These are phyloP conservation scores for Wakefieldia striispora DNA, from an alignment of 768 basidiomycete species.

Conservation along the genomic window DNA sequence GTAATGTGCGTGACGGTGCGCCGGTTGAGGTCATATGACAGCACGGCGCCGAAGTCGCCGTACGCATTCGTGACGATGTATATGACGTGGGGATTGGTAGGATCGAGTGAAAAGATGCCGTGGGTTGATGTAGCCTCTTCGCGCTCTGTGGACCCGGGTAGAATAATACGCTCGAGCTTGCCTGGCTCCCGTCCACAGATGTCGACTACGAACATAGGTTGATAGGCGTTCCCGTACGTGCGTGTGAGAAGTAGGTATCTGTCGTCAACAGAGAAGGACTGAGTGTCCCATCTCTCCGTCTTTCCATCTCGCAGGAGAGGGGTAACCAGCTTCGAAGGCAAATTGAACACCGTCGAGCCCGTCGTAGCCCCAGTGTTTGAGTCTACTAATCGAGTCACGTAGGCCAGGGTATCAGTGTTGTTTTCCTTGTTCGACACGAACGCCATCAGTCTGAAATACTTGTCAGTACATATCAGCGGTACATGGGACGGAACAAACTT, in stretches of 20 bases:
- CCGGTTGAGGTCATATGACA: slow-evolving; percentile 33
- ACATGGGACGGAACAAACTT: slow-evolving; percentile 24
- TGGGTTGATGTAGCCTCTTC: slow-evolving; percentile 23
- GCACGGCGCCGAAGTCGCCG: slow-evolving; percentile 38
- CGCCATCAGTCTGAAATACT: slow-evolving; percentile 32
- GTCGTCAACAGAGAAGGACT: slow-evolving; percentile 39
- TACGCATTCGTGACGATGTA: slow-evolving; percentile 39
- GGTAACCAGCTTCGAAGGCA: slow-evolving; percentile 36
- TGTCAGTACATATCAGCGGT: neutral
- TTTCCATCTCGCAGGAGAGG: slow-evolving; percentile 31
- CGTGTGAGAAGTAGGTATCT: slow-evolving; percentile 35
- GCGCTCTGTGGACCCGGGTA: slow-evolving; percentile 35
- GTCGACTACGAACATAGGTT: slow-evolving; percentile 33
- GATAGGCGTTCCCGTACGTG: slow-evolving; percentile 27
- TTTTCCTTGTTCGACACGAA: slow-evolving; percentile 44
- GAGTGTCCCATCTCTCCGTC: slow-evolving; percentile 31
- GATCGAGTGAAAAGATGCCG: slow-evolving; percentile 35
- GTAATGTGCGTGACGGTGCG: slow-evolving; percentile 37
- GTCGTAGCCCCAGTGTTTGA: slow-evolving; percentile 32
- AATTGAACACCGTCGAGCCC: slow-evolving; percentile 27
- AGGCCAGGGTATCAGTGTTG: slow-evolving; percentile 36
- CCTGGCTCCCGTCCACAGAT: slow-evolving; percentile 28
- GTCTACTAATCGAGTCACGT: slow-evolving; percentile 30
- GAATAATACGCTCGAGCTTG: slow-evolving; percentile 28
- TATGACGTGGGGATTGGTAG: slow-evolving; percentile 25